A percentile compares a stretch with the other conserved stretches of the same genome.
Evolutionary conservation across 2,329 filamentous ascomycete species (phyloP).

Genomic region (Ceratocystiopsis minuta): DNA sequence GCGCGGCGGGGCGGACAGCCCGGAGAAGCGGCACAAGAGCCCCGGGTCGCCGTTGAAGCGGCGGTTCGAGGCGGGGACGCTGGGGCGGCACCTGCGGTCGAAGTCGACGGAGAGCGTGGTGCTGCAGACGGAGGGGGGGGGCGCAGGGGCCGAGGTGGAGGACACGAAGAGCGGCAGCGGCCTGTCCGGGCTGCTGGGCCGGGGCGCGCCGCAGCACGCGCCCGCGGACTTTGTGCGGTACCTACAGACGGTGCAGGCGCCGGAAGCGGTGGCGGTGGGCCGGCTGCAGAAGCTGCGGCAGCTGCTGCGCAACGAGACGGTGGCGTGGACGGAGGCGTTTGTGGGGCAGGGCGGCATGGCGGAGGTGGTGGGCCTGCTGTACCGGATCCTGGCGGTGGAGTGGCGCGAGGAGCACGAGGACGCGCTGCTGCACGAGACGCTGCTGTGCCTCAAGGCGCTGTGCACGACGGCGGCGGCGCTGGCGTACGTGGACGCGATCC

Average conservation of each 20-base stretch:
- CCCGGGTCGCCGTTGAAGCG: conserved; percentile 48
- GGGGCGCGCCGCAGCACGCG: conserved; percentile 53
- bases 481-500: conserved; percentile 63
- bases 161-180: conserved; percentile 26
- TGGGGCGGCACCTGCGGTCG: conserved; percentile 47
- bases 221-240: conserved; percentile 79
- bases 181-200: conserved; percentile 34
- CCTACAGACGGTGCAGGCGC: conserved; percentile 61
- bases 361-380: conserved; percentile 69
- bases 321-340: conserved; percentile 88
- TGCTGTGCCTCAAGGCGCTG: conserved; percentile 84
- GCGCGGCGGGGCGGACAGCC: not conserved
- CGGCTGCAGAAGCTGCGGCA: conserved; percentile 86
- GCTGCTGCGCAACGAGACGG: conserved; percentile 81
- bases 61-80: conserved; percentile 28
- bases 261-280: conserved; percentile 76
- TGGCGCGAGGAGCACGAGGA: conserved; percentile 98
- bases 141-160: conserved; percentile 23
- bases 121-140: conserved; percentile 24
- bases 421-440: conserved; percentile 72
- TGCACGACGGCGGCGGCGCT: conserved; percentile 81
- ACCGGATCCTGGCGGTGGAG: conserved; percentile 87
- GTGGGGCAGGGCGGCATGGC: conserved; percentile 81
- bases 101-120: conserved; percentile 53
- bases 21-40: conserved; percentile 23